Evolutionary conservation across 2,329 filamentous ascomycete genomes (phyloP).

Genomic region (Trichoderma sp.): DNA sequence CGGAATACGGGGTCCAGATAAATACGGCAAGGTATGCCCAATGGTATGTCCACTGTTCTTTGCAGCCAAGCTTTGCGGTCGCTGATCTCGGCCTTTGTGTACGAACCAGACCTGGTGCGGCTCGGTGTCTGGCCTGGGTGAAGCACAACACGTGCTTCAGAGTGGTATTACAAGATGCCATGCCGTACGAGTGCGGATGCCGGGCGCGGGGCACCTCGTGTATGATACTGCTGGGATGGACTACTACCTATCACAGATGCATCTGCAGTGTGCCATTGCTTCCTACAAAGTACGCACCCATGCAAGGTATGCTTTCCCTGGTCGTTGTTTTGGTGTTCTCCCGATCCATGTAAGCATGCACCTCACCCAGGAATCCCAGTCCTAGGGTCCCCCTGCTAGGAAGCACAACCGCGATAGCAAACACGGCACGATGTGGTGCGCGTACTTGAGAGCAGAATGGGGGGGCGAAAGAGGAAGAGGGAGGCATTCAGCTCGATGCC

Average conservation of each 20-base stretch:
- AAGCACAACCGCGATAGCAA: background rate
- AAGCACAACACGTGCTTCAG: background rate
- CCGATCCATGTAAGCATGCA: conserved; percentile 12
- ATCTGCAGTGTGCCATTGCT: conserved; percentile 17
- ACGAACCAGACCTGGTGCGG: background rate
- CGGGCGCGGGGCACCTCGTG: background rate
- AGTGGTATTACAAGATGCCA: background rate
- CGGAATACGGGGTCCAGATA: too few species aligned
- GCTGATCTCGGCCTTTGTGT: conserved; percentile 17
- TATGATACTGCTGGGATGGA: background rate
- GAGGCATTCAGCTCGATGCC: background rate
- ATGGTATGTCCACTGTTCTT: background rate
- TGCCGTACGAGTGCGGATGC: background rate
- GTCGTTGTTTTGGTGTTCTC: background rate
- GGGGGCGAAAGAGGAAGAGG: conserved; percentile 4
- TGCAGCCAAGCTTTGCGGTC: background rate
- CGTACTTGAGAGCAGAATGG: background rate
- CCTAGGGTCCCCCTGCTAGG: background rate
- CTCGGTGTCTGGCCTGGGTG: background rate
- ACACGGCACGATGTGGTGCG: background rate
- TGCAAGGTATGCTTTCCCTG: conserved; percentile 6
- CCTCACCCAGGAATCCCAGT: conserved; percentile 3
- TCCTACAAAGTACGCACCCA: background rate
- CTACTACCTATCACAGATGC: background rate
- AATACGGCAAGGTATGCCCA: too few species aligned